phyloP scores from a whole-genome alignment of 2,329 filamentous ascomycete genomes.

The Alternaria infectoria region DNA sequence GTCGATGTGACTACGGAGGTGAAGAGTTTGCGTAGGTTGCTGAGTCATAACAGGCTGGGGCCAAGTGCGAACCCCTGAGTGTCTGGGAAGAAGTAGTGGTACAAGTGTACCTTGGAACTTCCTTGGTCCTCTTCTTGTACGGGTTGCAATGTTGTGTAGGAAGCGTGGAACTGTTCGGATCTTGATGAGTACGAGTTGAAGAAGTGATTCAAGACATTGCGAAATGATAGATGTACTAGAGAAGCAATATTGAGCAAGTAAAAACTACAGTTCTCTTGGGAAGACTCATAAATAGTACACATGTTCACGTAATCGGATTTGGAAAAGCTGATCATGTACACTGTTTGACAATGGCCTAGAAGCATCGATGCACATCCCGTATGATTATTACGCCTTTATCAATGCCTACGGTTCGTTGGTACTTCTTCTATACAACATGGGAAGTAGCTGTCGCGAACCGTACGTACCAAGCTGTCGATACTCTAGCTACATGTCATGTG shows the following conservation, averaged over 20 bases:
- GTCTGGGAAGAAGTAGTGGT: not conserved
- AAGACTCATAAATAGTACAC: not conserved
- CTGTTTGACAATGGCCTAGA: not conserved
- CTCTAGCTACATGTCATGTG: not conserved
- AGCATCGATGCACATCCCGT: not conserved
- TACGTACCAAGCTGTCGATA: not conserved
- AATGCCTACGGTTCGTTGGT: not conserved
- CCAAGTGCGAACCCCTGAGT: not conserved
- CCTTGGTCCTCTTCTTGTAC: not conserved
- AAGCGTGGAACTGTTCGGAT: not conserved
- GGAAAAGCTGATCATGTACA: not conserved
- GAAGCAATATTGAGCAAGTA: not conserved
- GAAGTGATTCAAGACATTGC: not conserved
- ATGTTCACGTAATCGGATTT: not conserved
- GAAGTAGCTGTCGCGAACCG: not conserved
- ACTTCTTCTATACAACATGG: no score
- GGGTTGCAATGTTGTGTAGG: not conserved
- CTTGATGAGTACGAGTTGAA: not conserved
- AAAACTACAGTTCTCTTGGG: not conserved
- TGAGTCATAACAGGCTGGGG: not conserved
- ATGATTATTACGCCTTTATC: not conserved
- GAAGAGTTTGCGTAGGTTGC: not conserved
- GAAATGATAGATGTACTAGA: not conserved
- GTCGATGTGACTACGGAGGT: not conserved
- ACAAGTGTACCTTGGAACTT: not conserved